Evolutionary conservation across 257 asterid genomes (phyloP).

Genomic region (Eustoma russellianum): DNA sequence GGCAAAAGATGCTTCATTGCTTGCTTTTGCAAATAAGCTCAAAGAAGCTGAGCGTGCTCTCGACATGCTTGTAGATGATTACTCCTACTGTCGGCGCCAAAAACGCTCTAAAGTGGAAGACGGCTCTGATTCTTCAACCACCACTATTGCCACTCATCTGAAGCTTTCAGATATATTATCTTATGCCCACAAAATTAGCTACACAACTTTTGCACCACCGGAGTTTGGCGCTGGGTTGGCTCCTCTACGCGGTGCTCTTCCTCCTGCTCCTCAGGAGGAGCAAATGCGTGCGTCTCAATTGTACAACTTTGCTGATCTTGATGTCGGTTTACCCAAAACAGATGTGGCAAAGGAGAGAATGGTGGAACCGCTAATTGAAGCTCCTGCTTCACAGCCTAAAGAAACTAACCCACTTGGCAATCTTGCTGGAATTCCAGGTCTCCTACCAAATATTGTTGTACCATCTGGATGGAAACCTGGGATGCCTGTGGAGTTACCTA

Average conservation of each 20-base stretch:
- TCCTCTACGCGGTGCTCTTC: slow-evolving; percentile 83
- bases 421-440: slow-evolving; percentile 35
- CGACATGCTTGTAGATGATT: slow-evolving; percentile 77
- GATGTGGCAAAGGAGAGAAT: slow-evolving; percentile 50
- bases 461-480: slow-evolving; percentile 96
- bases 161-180: slow-evolving; percentile 67
- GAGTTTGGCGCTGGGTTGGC: slow-evolving; percentile 80
- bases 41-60: slow-evolving; percentile 67
- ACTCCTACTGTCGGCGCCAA: slow-evolving; percentile 58
- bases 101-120: slow-evolving; percentile 48
- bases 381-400: slow-evolving; percentile 17
- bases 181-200: slow-evolving; percentile 77
- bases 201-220: slow-evolving; percentile 96
- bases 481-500: slow-evolving; percentile 85
- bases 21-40: slow-evolving; percentile 66
- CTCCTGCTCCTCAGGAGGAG: slow-evolving; percentile 97
- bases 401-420: slow-evolving; percentile 30
- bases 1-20: slow-evolving; percentile 56
- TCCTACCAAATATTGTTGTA: slow-evolving; percentile 53
- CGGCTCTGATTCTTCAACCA: slow-evolving; percentile 34
- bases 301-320: slow-evolving; percentile 57
- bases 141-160: slow-evolving; percentile 61
- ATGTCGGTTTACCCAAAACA: slow-evolving; percentile 64
- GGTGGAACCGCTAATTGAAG: slow-evolving; percentile 53
- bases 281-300: slow-evolving; percentile 90